Evolutionary conservation across 2,329 filamentous ascomycete species (phyloP), one percentile per base, ranked within the genome.

Genomic region (Myrmaecium sp.): DNA sequence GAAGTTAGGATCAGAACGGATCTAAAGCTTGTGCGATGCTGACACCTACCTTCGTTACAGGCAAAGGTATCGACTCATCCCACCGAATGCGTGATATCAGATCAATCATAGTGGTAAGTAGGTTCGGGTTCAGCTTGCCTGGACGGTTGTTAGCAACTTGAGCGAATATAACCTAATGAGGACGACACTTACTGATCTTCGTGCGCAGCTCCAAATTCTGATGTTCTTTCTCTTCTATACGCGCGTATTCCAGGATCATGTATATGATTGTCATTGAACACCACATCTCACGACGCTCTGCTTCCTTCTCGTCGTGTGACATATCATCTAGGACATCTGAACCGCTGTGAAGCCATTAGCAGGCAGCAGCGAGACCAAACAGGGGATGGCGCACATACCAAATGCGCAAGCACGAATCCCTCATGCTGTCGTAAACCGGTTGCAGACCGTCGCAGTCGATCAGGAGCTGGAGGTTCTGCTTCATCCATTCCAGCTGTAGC

Each of bases 31-130:
- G 12, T 3, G n/a, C 4, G 6, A 14, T 5, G 14, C 4, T 25
- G 27, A 15, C 7, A 14, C 14, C 27, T 15, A 27, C 31, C 30
- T 54, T 56, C 11, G 35, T 46, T 36, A 52, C 50, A 13, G 60
- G 77, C 57, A 62, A 76, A 63, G 37, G 29, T 61, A 75, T 46
- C 63, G 61, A 35, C 36, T 66, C 53, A 41, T 71, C 41, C 67
- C 68, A 55, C 64, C 78, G 45, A 19, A 64, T 31, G 25, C 51
- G 52, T 5, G 54, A 51, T 16, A 63, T 51, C n/a, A 60, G 39
- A 18, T 74, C 69, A 16, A 84, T 66, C 47, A 92, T 64, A 30
- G 75, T 74, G 25, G 77, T 65, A 11, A 84, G 62, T 25, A 92
- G 51, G 28, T 67, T 67, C 1, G 81, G 80, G 14, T 71, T 59